Percentiles rank a stretch among this genome's conserved stretches.
These are phyloP conservation scores for Aspergillus wentii DNA, from an alignment of 495 filamentous ascomycete species.

Conservation along the genomic window DNA sequence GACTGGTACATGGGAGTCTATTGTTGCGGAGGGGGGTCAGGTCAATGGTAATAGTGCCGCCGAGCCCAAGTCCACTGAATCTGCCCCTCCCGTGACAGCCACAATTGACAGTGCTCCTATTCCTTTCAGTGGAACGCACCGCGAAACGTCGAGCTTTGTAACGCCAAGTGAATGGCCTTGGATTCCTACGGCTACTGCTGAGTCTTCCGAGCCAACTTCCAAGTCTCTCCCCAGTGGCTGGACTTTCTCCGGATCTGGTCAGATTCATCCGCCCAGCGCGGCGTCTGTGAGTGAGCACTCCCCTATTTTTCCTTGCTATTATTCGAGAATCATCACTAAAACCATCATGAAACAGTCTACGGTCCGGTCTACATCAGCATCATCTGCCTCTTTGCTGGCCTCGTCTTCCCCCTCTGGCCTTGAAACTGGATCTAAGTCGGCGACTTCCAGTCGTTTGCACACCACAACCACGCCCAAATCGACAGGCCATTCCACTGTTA, in stretches of 20 bases:
- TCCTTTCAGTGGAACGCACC: conserved; percentile 63
- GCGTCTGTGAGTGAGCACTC: conserved; percentile 47
- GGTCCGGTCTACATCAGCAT: conserved; percentile 44
- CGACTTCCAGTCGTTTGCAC: conserved; percentile 3
- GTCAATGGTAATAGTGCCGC: conserved; percentile 49
- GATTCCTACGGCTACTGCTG: conserved; percentile 41
- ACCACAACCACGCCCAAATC: conserved; percentile 2
- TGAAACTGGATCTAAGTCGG: conserved; percentile 21
- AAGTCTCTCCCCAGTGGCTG: conserved; percentile 64
- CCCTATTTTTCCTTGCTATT: conserved; percentile 12
- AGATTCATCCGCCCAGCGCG: conserved; percentile 42
- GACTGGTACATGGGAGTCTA: conserved; percentile 73
- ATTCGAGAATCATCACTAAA: conserved; percentile 23
- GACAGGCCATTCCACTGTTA: neutral
- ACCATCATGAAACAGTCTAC: conserved; percentile 33
- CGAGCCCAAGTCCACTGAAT: conserved; percentile 30
- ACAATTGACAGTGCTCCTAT: conserved; percentile 50
- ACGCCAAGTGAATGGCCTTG: conserved; percentile 60
- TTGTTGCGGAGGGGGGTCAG: conserved; percentile 68
- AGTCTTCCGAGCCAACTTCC: conserved; percentile 34
- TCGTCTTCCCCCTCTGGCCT: conserved; percentile 42
- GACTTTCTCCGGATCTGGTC: conserved; percentile 67
- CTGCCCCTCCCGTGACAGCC: conserved; percentile 50
- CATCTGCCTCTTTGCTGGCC: conserved; percentile 38
- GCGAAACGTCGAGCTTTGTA: conserved; percentile 40